Conservation (phyloP, 164 flowering plant genomes). For the Stephania japonica region DNA sequence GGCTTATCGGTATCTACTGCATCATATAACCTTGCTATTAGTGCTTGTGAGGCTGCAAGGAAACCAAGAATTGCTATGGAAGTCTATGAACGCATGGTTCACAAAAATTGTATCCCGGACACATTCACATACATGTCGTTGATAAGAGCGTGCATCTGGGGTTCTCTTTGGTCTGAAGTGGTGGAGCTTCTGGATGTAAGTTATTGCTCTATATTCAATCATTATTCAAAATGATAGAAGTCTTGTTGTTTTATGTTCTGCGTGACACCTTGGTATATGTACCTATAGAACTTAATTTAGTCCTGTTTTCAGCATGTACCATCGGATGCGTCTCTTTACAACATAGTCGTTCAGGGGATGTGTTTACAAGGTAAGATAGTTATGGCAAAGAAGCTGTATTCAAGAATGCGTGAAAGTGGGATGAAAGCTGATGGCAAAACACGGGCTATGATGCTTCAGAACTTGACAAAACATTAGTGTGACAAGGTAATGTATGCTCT, state of each 20-base stretch:
- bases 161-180: slow-evolving; percentile 67
- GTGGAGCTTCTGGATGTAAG: slow-evolving; percentile 66
- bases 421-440: slow-evolving; percentile 83
- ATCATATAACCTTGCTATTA: slow-evolving; percentile 73
- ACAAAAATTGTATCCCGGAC: slow-evolving; percentile 52
- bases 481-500: slow-evolving; percentile 13
- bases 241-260: background rate
- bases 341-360: slow-evolving; percentile 75
- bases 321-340: slow-evolving; percentile 61
- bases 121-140: slow-evolving; percentile 68
- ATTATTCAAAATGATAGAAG: background rate
- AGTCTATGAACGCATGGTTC: slow-evolving; percentile 78
- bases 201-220: background rate
- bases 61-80: slow-evolving; percentile 72
- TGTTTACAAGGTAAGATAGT: slow-evolving; percentile 50
- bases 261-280: background rate
- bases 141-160: slow-evolving; percentile 77
- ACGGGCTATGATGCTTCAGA: slow-evolving; percentile 75
- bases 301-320: slow-evolving; percentile 31
- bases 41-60: slow-evolving; percentile 79
- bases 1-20: slow-evolving; percentile 40
- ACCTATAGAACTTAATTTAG: background rate
- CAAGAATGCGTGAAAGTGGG: slow-evolving; percentile 49
- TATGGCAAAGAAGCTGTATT: slow-evolving; percentile 57
- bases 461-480: slow-evolving; percentile 24